Evolutionary conservation across 768 basidiomycete genomes (phyloP).

Genomic region (Boletales sp.): DNA sequence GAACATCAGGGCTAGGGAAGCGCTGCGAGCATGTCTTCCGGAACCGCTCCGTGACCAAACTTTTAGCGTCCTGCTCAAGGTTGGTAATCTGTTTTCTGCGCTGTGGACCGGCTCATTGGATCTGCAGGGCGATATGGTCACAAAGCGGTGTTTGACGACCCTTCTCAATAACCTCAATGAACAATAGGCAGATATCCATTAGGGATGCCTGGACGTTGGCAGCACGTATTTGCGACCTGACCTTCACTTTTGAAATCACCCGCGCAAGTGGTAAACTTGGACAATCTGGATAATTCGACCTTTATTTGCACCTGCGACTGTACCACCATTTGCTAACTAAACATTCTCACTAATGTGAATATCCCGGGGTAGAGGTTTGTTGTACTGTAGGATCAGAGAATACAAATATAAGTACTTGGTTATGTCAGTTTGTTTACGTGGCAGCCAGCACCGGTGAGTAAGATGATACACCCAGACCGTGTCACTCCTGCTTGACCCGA

Average conservation of each 20-base stretch:
- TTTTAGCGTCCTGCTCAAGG: conserved; percentile 88
- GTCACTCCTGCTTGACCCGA: no score
- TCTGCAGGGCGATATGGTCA: conserved; percentile 91
- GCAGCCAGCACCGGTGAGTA: conserved; percentile 1
- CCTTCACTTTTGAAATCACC: conserved; percentile 16
- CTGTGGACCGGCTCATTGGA: conserved; percentile 10
- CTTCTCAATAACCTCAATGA: conserved; percentile 86
- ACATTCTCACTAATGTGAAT: conserved; percentile 29
- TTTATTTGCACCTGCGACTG: conserved; percentile 28
- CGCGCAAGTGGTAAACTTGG: conserved; percentile 23
- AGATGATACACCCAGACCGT: background rate
- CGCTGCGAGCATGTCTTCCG: conserved; percentile 90
- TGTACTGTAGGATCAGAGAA: conserved; percentile 31
- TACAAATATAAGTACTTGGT: conserved; percentile 3
- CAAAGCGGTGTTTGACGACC: conserved; percentile 89
- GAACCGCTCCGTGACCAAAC: conserved; percentile 94
- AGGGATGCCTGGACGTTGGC: background rate
- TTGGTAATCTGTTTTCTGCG: conserved; percentile 26
- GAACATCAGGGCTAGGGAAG: conserved; percentile 80
- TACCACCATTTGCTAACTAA: conserved; percentile 32
- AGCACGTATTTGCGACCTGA: conserved; percentile 3
- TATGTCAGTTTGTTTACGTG: conserved; percentile 5
- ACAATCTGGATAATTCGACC: conserved; percentile 31
- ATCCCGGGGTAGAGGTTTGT: conserved; percentile 29
- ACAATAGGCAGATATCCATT: conserved; percentile 32